Evolutionary conservation across 2,329 filamentous ascomycete genomes (phyloP), one percentile per base, ranked within the genome.

Genomic region (Fusarium palustre): DNA sequence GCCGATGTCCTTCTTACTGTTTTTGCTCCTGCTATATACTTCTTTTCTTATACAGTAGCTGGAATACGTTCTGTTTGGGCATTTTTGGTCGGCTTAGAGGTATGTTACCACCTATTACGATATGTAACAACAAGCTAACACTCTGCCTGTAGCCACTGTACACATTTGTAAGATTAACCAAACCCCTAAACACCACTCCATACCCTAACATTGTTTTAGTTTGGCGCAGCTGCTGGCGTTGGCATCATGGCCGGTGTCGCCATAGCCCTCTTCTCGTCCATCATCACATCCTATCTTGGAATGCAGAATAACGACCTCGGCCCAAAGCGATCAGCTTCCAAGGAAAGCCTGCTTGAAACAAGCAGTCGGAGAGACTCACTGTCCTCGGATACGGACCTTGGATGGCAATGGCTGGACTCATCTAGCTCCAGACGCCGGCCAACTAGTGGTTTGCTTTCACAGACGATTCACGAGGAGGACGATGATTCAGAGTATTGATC

Each of bases 381-480:
- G 55, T 71, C 75, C 8, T 78, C 77, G 4, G 74, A 77, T 16
- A 78, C 77, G 22, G 80, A 82, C 22, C 62, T 77, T 1, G 80
- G 82, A 16, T 82, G 79, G 79, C 77, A 77, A 55, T 79, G 76
- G 77, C 62, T 79, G 7, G 79, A 81, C 47, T 74, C 77, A 34
- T 72, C 77, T 15, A 75, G 76, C n/a, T 76, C 77, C 28, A 77
- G 81, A 12, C 78, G 82, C 56, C 79, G 81, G 53, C 78, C 81
- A 48, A 79, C 80, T 7, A 79, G 82, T 52, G 85, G 86, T 2
- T 76, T 92, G 20, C 79, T 91, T 43, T 84, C 86, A 30, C 88
- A 91, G 75, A 91, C 88, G 0, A 93, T 93, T 66, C 84, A 91
- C 59, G 91, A 93, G 76, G 91, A 93, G 76, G 89, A 91, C 53